A percentile compares a stretch with the other conserved stretches of the same genome.
Evolutionary conservation across 2,329 filamentous ascomycete genomes (phyloP).

Genomic region (Penicillium crustosum): DNA sequence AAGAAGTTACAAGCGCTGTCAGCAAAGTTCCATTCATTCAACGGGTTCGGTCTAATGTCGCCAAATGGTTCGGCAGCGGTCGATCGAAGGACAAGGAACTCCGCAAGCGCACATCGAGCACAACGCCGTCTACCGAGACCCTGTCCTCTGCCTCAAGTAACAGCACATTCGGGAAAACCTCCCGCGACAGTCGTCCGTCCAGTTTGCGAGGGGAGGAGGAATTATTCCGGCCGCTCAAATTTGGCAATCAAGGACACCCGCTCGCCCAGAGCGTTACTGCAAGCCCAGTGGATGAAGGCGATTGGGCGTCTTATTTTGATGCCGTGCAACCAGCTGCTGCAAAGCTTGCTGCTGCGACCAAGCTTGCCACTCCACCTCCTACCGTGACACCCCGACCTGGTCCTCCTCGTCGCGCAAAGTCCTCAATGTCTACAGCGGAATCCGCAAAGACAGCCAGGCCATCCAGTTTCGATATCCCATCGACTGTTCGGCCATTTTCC

Average conservation of each 20-base stretch:
- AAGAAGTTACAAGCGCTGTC: conserved; percentile 86
- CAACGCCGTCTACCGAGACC: conserved; percentile 52
- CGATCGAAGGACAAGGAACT: conserved; percentile 42
- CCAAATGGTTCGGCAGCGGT: conserved; percentile 59
- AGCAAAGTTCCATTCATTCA: conserved; percentile 86
- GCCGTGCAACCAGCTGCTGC: conserved; percentile 8
- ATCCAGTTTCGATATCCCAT: conserved; percentile 28
- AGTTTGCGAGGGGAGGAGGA: conserved; percentile 62
- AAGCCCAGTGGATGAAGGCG: conserved; percentile 57
- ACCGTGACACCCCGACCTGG: conserved; percentile 37
- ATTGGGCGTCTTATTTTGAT: conserved; percentile 41
- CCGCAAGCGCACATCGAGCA: conserved; percentile 55
- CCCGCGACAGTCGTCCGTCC: conserved; percentile 50
- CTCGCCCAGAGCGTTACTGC: conserved; percentile 72
- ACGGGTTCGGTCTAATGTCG: conserved; percentile 74
- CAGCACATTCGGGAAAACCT: conserved; percentile 56
- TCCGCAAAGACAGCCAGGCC: conserved; percentile 48
- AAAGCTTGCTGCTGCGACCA: conserved; percentile 10
- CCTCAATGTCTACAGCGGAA: conserved; percentile 48
- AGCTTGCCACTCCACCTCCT: conserved; percentile 17
- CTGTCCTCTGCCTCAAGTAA: conserved; percentile 56
- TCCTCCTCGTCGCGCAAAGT: conserved; percentile 42
- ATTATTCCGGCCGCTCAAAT: conserved; percentile 52
- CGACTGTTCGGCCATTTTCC: conserved; percentile 25
- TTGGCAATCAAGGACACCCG: conserved; percentile 61